Evolutionary conservation across 208 protist genomes (phyloP), one percentile per base, ranked within the genome.

Genomic region (Leishmania guyanensis): DNA sequence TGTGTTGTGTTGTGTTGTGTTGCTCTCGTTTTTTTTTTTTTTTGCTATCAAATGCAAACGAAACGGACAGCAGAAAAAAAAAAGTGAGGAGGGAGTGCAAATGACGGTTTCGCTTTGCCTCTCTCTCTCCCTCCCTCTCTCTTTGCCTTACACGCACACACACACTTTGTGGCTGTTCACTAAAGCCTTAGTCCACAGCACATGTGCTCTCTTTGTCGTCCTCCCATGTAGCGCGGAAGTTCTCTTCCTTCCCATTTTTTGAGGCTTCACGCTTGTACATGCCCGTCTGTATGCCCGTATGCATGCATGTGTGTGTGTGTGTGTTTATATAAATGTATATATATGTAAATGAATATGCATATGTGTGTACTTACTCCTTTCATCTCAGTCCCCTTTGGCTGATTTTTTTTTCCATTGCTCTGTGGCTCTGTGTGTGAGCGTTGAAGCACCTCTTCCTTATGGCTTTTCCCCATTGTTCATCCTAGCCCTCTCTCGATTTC

Each of bases 401-500:
- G 51, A 12, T n/a, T 26, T n/a, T 62, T 22, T 46, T 26, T n/a
- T 73, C 26, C 9, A n/a, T 53, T 36, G 56, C 56, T 62, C 56
- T 62, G 20, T 62, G 20, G 33, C 22, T 50, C 39, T 22, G 16
- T 14, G 39, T 26, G 43, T 53, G 58, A 4, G 16, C 2, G 26
- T 10, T 64, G 26, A 33, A 10, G 58, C 58, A 64, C 29, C 26
- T 22, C 58, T 64, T 29, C 58, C 26, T 33, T 72, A 33, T 17
- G 22, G 66, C 66, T 46, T 72, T 48, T 48, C 36, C 36, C 5
- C 66, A 22, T 33, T 72, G 73, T 84, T 75, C 39, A 16, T 77
- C 62, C 26, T n/a, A 53, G 46, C 58, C 43, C 43, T 46, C 43
- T 46, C 43, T 29, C 36, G 36, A 51, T 74, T 62, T 74, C 78